Conservation (phyloP, 2,329 filamentous ascomycete species). For the Byssochlamys sp. region DNA sequence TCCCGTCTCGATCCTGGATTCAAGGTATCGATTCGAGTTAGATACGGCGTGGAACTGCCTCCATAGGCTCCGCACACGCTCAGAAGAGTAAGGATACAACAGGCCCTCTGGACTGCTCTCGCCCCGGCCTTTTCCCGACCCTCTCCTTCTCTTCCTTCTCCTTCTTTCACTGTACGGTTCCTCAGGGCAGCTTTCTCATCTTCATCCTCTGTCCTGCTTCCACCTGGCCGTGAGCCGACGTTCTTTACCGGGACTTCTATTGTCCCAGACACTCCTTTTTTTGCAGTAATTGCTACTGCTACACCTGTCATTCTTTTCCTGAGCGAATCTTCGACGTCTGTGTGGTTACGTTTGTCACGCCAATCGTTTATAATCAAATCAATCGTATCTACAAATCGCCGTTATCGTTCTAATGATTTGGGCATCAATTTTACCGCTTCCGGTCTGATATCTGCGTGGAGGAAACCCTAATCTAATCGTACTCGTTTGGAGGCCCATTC, state of each 20-base stretch:
- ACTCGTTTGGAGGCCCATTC: background rate
- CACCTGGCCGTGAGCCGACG: conserved; percentile 16
- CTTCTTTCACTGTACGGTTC: conserved; percentile 2
- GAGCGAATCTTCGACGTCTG: background rate
- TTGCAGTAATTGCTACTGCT: background rate
- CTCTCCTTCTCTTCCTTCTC: conserved; percentile 8
- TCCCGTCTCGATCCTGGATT: background rate
- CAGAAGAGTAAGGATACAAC: background rate
- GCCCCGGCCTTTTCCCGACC: background rate
- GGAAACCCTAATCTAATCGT: background rate
- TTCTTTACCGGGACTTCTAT: conserved; percentile 14
- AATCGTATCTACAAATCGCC: background rate
- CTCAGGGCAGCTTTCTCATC: background rate
- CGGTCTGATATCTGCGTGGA: background rate
- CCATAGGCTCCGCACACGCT: background rate
- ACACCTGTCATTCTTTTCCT: conserved; percentile 5
- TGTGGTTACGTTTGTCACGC: background rate
- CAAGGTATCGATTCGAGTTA: background rate
- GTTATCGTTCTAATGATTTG: background rate
- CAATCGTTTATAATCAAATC: background rate
- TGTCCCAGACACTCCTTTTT: conserved; percentile 20
- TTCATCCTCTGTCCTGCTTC: conserved; percentile 2
- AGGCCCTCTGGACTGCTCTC: background rate
- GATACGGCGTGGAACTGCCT: background rate
- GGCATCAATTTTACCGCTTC: background rate